Evolutionary conservation across 192 early-diverging fungal species (phyloP).

Genomic region (Coemansia biformis): DNA sequence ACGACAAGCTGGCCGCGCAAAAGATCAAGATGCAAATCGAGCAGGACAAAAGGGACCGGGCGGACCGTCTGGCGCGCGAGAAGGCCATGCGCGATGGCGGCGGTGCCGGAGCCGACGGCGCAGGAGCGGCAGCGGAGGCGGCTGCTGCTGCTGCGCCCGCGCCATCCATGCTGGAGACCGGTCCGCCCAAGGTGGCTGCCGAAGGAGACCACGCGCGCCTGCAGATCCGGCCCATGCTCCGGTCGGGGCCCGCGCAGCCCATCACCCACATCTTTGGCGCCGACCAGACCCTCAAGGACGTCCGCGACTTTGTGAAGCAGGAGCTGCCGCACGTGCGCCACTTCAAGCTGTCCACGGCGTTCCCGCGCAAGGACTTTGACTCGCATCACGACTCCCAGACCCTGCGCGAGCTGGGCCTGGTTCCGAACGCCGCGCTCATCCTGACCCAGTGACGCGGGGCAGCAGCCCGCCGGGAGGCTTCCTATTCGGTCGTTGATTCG

Average conservation of each 20-base stretch:
- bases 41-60: conserved; percentile 61
- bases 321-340: conserved; percentile 20
- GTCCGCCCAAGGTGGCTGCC: conserved; percentile 22
- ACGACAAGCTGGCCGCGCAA: conserved; percentile 57
- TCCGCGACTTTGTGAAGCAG: conserved; percentile 51
- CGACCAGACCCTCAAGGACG: conserved; percentile 51
- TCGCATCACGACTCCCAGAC: conserved; percentile 52
- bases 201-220: conserved; percentile 51
- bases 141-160: no score
- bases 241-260: conserved; percentile 32
- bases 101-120: background rate
- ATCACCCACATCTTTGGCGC: conserved; percentile 58
- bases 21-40: conserved; percentile 63
- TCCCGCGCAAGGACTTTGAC: conserved; percentile 61
- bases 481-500: no score
- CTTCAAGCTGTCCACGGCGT: conserved; percentile 59
- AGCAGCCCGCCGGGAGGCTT: no score
- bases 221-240: conserved; percentile 57
- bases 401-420: conserved; percentile 60
- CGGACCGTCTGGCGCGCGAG: conserved; percentile 37
- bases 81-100: conserved; percentile 32
- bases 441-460: no score
- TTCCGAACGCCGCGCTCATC: conserved; percentile 59
- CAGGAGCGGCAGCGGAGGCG: no score
- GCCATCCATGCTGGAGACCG: conserved; percentile 21